Evolutionary conservation across 2,329 filamentous ascomycete genomes (phyloP).

Genomic region (Diaporthe nobilis): DNA sequence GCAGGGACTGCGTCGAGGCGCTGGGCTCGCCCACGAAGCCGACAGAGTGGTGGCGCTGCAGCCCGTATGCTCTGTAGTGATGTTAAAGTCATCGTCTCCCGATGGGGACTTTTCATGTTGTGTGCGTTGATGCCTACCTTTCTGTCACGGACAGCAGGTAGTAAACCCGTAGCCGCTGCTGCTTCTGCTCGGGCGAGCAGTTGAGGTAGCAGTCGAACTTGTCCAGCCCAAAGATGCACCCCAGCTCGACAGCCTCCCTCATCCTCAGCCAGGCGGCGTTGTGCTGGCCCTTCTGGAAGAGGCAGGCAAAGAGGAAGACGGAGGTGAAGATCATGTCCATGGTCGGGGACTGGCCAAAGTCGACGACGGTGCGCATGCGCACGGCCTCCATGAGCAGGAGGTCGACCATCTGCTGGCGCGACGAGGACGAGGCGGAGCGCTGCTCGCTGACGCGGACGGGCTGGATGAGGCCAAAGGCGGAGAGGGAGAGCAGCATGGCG

Average conservation of each 20-base stretch:
- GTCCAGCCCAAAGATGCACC: conserved; percentile 34
- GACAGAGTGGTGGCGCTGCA: conserved; percentile 33
- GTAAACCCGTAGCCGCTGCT: conserved; percentile 35
- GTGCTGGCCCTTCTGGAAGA: conserved; percentile 38
- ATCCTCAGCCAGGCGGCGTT: conserved; percentile 38
- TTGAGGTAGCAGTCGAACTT: conserved; percentile 33
- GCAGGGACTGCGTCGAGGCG: conserved; percentile 10
- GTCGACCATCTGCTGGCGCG: conserved; percentile 35
- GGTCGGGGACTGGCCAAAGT: conserved; percentile 36
- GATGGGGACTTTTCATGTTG: background rate
- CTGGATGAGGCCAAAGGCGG: conserved; percentile 38
- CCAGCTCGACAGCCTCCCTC: conserved; percentile 35
- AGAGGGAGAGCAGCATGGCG: conserved; percentile 37
- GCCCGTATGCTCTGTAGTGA: conserved; percentile 34
- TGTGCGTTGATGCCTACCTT: conserved; percentile 22
- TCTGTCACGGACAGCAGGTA: conserved; percentile 37
- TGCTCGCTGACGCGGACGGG: conserved; percentile 36
- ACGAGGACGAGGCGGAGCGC: conserved; percentile 21
- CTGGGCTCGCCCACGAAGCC: conserved; percentile 36
- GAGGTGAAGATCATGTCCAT: conserved; percentile 39
- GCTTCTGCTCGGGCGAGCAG: conserved; percentile 36
- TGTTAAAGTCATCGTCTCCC: conserved; percentile 29
- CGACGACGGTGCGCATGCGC: conserved; percentile 35
- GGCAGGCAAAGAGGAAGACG: conserved; percentile 35
- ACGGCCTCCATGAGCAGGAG: conserved; percentile 36